Base-by-base conservation (phyloP, 805 yeast genomes). In the Nakazawaea molendinolei region DNA sequence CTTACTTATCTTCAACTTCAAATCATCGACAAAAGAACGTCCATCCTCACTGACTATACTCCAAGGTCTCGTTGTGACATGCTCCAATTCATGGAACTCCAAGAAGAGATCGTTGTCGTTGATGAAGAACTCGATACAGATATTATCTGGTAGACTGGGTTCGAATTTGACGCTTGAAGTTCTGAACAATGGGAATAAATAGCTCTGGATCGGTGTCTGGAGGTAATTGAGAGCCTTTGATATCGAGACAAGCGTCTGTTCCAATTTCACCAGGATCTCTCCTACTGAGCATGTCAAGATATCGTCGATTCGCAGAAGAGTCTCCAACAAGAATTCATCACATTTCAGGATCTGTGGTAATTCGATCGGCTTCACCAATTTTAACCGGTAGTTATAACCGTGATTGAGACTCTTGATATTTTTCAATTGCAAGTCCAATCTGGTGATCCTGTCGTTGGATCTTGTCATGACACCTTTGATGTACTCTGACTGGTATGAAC, bases 61-160 rank as follows among this genome's bases (percentile, higher is more conserved):
- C 89, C 89, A 82, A 1, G 89, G 89, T 39, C 60, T 63, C 41
- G 70, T 75, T 0, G 65, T 65, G 7, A 80, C 67, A 16, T 56
- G 56, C 23, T 57, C 61, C 24, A 80, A 49, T 34, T 68, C 67
- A 48, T 74, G 71, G 39, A 79, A 55, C 36, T 80, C 87, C 5
- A 79, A 54, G 17, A 79, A 65, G 3, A 80, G 51, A 47, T 82
- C 87, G 15, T 79, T 76, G 51, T 76, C 79, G 43, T 69, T 64
- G 16, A 80, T 56, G 36, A 71, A 71, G 19, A 79, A 46, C 47
- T 82, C 90, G 28, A 80, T 50, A 3, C 79, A 59, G 5, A 78
- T 58, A 8, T 59, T 54, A 3, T 58, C 50, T 10, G 76, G 71
- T 31, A 76, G 47, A 17, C 53, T 58, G 5, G 81, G 81, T 39